Base-by-base conservation (phyloP, 768 basidiomycete genomes). In the Gyrodon lividus region DNA sequence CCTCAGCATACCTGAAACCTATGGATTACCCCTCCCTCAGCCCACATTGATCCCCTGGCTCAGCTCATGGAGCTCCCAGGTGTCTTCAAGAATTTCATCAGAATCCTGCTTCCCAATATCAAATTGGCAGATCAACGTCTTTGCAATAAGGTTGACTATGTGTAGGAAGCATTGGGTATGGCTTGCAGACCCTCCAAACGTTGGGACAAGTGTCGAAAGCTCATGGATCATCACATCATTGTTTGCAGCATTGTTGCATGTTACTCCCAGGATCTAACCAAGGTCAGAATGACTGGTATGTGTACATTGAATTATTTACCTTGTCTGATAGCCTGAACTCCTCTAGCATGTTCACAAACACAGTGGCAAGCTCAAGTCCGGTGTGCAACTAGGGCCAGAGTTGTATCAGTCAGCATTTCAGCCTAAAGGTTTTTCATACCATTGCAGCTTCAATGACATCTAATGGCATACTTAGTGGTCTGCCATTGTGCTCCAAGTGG, bases 371-470 rank as follows among this genome's bases (percentile, higher is more conserved):
- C 14, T 69, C 68, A 1, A 59, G 13, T 4, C 74, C 70, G 0
- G 62, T 55, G 49, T 78, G 74, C 0, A 71, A 72, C 54, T 41
- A 30, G 30, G 30, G 30, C 30, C 30, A 10, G 5, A 30, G 30
- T 30, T 10, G 30, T 30, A 30, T 30, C 30, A 30, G 30, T 30
- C 30, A 10, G 30, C 30, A 30, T 6, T 30, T 30, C 30, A 30
- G 30, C 30, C 30, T 8, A 30, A 10, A 30, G 30, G 30, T 30
- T 30, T 30, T 30, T 30, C 30, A 30, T 10, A 30, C 30, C 9
- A 10, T 58, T 0, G 68, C 51, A 2, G 76, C 68, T 53, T 77
- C 71, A 6, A 74, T 58, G 2, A 77, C 43, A 44, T 77, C 73
- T 0, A 77, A 57, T 0, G 71, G 26, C 9, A 74, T 59, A 0